Evolutionary conservation across 1,139 yeast species (phyloP), one percentile per base, ranked within the genome.

Genomic region (Arxiozyma bovina): DNA sequence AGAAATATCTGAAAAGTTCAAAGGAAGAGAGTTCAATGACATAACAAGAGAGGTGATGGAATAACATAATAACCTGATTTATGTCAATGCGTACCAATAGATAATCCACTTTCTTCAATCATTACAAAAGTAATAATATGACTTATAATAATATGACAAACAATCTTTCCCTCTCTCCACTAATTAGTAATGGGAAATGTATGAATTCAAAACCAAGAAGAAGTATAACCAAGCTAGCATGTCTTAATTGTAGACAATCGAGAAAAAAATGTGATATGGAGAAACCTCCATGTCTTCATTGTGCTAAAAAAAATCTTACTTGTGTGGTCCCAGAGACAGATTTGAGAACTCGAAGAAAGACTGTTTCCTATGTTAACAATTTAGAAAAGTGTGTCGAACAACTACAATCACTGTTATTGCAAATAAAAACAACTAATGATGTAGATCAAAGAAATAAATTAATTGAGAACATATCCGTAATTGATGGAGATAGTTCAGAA

Each of bases 221-320:
- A 18, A 27, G 50, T 30, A 47, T 30, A n/a, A 50, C 40, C n/a
- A 49, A 49, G 38, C 50, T 61, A 4, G 68, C 73, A 7, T 80
- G 84, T 62, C 76, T 75, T 60, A 64, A 48, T 20, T 80, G 85
- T 62, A 70, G 84, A 22, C 59, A 70, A n/a, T 72, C 80, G 51
- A 77, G 81, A 61, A 75, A 80, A 56, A 78, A 77, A 63, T 80
- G 85, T 63, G 73, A 77, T 60, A 71, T 70, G 56, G 73, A 72
- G 47, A 42, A 43, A 30, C 60, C 64, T 49, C 84, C 84, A 2
- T 80, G 85, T 61, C 63, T 73, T 34, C 73, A 73, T 53, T 80
- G 85, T 63, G 63, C 68, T 22, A 74, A 72, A 55, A 70, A 72
- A 17, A 72, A 73, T 1, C 71, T 72, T 12, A 77, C 77, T 50